A percentile compares a stretch with the other conserved stretches of the same genome.
Conservation (phyloP, 2,329 filamentous ascomycete genomes). For the Sporothrix phasma region DNA sequence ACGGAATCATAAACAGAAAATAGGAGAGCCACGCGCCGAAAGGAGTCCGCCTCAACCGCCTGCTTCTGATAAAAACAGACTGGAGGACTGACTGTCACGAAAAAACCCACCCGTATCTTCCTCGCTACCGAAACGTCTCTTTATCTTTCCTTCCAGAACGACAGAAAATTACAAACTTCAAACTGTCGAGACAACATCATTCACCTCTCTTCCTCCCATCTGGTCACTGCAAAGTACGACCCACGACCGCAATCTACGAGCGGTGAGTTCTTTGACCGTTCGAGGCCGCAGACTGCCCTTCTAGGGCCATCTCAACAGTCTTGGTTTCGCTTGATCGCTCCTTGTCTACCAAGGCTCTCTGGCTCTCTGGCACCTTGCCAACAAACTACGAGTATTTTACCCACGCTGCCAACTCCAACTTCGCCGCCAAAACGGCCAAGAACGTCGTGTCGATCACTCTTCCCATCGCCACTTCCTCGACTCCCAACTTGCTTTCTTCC, state of each 20-base stretch:
- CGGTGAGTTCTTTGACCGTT: background rate
- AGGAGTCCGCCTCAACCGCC: background rate
- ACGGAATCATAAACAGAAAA: slow-evolving; percentile 4
- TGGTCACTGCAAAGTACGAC: too few species aligned
- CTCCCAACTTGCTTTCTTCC: background rate
- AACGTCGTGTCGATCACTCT: slow-evolving; percentile 5
- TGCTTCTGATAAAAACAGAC: background rate
- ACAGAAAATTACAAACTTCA: background rate
- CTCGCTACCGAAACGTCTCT: background rate
- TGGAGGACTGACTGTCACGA: background rate
- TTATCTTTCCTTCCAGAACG: background rate
- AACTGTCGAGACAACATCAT: background rate
- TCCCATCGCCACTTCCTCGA: slow-evolving; percentile 9
- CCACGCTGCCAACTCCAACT: background rate
- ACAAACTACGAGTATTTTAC: background rate
- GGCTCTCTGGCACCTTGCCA: background rate
- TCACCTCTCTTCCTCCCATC: background rate
- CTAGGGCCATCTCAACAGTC: background rate
- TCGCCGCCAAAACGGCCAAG: background rate
- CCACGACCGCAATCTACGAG: background rate
- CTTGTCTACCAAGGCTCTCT: background rate
- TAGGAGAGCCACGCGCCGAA: background rate
- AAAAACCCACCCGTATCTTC: background rate
- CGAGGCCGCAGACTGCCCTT: background rate
- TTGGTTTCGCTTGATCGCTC: background rate